A percentile compares a stretch with the other conserved stretches of the same genome.
phyloP scores from a whole-genome alignment of 108 stramenopile genomes.

The Skeletonema tropicum region DNA sequence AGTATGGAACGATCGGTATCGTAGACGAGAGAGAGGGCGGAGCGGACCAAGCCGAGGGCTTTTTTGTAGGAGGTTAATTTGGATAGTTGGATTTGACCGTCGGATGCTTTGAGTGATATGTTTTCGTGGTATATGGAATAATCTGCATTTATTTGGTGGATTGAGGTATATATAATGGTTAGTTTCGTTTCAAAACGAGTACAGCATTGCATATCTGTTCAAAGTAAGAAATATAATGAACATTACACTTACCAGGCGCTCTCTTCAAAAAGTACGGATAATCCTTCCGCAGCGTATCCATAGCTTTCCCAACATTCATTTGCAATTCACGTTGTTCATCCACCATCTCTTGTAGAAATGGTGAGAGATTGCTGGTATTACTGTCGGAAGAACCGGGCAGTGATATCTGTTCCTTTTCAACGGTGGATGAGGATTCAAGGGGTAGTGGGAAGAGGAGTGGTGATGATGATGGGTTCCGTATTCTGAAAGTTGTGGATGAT shows the following conservation, averaged over 20 bases:
- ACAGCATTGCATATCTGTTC: too few species aligned
- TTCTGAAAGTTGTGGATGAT: not conserved
- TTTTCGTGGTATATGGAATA: slow-evolving; percentile 74
- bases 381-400: not conserved
- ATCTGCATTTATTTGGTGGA: slow-evolving; percentile 49
- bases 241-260: slow-evolving; percentile 62
- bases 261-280: slow-evolving; percentile 70
- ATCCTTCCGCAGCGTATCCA: slow-evolving; percentile 77
- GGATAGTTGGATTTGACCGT: slow-evolving; percentile 59
- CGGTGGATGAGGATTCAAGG: not conserved
- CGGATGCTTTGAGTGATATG: slow-evolving; percentile 64
- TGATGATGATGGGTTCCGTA: not conserved
- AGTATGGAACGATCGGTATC: slow-evolving; percentile 52
- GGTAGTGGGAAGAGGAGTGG: not conserved
- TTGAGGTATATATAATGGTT: slow-evolving; percentile 1
- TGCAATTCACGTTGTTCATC: slow-evolving; percentile 75
- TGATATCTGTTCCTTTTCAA: not conserved
- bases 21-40: slow-evolving; percentile 66
- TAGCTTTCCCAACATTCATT: slow-evolving; percentile 77
- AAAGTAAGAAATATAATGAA: not conserved
- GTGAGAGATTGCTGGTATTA: slow-evolving; percentile 48
- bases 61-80: slow-evolving; percentile 71
- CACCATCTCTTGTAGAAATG: slow-evolving; percentile 70
- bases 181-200: not conserved
- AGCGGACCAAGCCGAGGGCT: slow-evolving; percentile 58